A percentile compares a stretch with the other conserved stretches of the same genome.
phyloP scores from a whole-genome alignment of 768 basidiomycete species.

The Termitomyces sp. region DNA sequence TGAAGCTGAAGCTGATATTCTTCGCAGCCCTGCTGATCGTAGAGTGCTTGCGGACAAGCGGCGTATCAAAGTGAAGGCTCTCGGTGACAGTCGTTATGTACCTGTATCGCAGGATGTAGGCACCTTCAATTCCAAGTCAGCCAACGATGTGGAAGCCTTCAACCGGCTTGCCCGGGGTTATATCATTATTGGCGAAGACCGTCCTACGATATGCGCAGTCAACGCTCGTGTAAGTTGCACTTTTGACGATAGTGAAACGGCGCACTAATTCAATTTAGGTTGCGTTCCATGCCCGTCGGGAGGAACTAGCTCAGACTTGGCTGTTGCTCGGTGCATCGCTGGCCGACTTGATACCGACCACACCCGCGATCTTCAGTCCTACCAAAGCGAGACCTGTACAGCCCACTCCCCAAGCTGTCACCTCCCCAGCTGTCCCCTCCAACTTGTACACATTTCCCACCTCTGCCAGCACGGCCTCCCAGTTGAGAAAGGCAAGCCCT shows the following conservation, averaged over 20 bases:
- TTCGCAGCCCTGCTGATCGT: conserved; percentile 36
- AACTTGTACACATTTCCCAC: conserved; percentile 23
- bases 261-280: conserved; percentile 31
- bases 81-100: conserved; percentile 54
- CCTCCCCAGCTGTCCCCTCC: conserved; percentile 35
- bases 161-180: conserved; percentile 63
- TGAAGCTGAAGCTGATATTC: conserved; percentile 3
- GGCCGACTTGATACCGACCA: conserved; percentile 41
- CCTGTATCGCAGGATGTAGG: conserved; percentile 60
- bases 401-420: conserved; percentile 28
- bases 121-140: conserved; percentile 34
- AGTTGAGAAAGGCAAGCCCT: conserved; percentile 25
- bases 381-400: conserved; percentile 10
- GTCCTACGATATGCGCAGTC: conserved; percentile 44
- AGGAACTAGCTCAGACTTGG: conserved; percentile 65
- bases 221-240: conserved; percentile 51
- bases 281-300: conserved; percentile 57
- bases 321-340: conserved; percentile 57
- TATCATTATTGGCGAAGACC: conserved; percentile 46
- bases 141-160: conserved; percentile 48
- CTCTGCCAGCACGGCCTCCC: conserved; percentile 14
- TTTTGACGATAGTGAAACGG: neutral
- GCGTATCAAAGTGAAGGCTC: conserved; percentile 44
- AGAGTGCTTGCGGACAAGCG: conserved; percentile 29
- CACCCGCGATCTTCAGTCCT: conserved; percentile 22